A percentile compares a stretch with the other conserved stretches of the same genome.
Evolutionary conservation across 2,329 filamentous ascomycete genomes (phyloP).

Genomic region (Teratosphaeriaceae sp.): DNA sequence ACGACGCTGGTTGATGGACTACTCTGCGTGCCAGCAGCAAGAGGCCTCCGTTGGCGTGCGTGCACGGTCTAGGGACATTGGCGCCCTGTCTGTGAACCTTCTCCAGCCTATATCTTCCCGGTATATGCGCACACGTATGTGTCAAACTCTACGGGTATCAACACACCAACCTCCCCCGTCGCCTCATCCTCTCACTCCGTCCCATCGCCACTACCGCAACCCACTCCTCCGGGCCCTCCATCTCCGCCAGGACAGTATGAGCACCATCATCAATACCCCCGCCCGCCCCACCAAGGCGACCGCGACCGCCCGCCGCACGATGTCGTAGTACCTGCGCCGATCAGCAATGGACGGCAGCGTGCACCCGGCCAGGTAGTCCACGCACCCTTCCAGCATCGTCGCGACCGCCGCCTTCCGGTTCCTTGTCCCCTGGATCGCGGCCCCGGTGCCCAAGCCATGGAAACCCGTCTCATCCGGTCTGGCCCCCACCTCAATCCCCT

Average conservation of each 20-base stretch:
- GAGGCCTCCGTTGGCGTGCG: no score
- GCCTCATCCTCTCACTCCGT: no score
- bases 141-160: no score
- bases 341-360: slow-evolving; percentile 26
- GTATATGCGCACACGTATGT: no score
- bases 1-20: no score
- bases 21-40: no score
- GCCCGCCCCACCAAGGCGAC: slow-evolving; percentile 35
- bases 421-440: slow-evolving; percentile 23
- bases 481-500: slow-evolving; percentile 6
- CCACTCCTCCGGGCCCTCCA: no score
- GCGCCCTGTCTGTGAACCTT: no score
- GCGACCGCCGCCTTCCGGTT: slow-evolving; percentile 39
- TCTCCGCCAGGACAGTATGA: slow-evolving; percentile 9
- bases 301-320: slow-evolving; percentile 42
- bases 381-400: slow-evolving; percentile 43
- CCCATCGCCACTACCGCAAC: no score
- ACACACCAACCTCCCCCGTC: no score
- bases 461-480: slow-evolving; percentile 39
- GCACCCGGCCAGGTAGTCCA: slow-evolving; percentile 16
- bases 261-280: slow-evolving; percentile 10
- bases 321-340: slow-evolving; percentile 41
- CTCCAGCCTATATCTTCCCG: no score
- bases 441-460: slow-evolving; percentile 38
- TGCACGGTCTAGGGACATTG: no score